Evolutionary conservation across 139 green algal species (phyloP), one percentile per base, ranked within the genome.

Genomic region (Auxenochlorella pyrenoidosa): DNA sequence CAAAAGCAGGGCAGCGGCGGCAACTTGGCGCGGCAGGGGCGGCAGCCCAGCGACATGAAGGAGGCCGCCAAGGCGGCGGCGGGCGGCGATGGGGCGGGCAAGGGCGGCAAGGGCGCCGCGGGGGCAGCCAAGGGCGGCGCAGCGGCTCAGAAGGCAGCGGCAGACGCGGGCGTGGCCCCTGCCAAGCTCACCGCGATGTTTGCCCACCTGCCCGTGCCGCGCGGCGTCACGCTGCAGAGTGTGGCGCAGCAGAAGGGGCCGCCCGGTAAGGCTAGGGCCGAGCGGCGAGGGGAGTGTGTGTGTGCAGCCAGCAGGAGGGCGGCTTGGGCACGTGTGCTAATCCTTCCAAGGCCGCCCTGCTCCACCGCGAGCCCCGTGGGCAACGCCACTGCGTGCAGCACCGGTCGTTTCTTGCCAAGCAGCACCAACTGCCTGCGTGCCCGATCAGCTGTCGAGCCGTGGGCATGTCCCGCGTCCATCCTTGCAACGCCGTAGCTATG

Each of bases 191-290:
- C 92, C 0, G 94, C 96, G 78, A 92, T 97, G 76, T 98, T 98
- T 90, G 93, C 94, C 21, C 96, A 98, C 89, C 91, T 98, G 66
- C 96, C 93, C 79, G 93, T 94, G 76, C 97, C 94, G 91, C 83
- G 83, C n/a, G 41, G 24, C 34, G n/a, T 91, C 32, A 88, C 82
- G 21, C 30, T 92, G 44, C 82, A 91, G 44, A 71, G 41, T 34
- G 4, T 83, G 1, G 75, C 78, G 70, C 58, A n/a, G 54, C 66
- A 47, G 26, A 58, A 58, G 51, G 79, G 79, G 1, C 79, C 88
- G 13, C 58, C 79, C 22, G 79, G 79, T 85, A 60, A 18, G 79
- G 0, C 8, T 10, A 54, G 22, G 72, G 34, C 2, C 65, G 65
- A 6, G 28, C 4, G 28, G 65, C 3, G 65, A 13, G 38, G 65